Base-by-base conservation (phyloP, 371 early-diverging fungal species). In the Rhizomucor pusillus region DNA sequence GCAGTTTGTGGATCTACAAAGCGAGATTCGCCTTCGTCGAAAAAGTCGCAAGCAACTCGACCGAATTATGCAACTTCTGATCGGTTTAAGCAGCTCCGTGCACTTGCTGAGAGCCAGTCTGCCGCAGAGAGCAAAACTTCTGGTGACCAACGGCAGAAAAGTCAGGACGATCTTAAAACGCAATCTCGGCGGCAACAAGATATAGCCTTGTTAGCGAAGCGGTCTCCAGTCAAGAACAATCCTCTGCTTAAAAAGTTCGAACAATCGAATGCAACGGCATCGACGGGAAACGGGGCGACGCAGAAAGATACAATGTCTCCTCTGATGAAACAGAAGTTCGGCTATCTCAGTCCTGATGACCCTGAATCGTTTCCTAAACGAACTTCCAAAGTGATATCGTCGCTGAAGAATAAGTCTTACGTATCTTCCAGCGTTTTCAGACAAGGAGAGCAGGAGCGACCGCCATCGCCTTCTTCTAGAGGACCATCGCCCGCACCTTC, bases 241-340 rank as follows among this genome's bases (percentile, higher is more conserved):
- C 76, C 76, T 3, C 47, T 75, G 4, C 62, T 67, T 29, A 67
- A 62, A 52, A 64, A 67, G 13, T 39, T 62, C 20, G 76, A 71
- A 45, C 54, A 56, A 19, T 18, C 48, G 19, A 48, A 48, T 34
- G 24, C 10, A 14, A 13, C 19, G 5, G 37, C 43, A 43, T 35
- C 23, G 39, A 19, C 50, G 20, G 4, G 5, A 9, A 14, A 19
- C 14, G 18, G 20, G 24, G 20, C 47, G 18, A 18, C 16, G 23
- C 29, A 29, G 29, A 29, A 29, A 29, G 29, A 29, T 29, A 29
- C 29, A 29, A 29, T 29, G 29, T 29, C 29, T 7, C 29, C 29
- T 29, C 7, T 29, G 29, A 29, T 29, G 29, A 29, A 29, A 29
- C 29, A 29, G 7, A 29, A 29, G 29, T 29, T 29, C 29, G 20